Evolutionary conservation across 148 eudicot genomes (phyloP).

Genomic region (Persicaria tinctoria): DNA sequence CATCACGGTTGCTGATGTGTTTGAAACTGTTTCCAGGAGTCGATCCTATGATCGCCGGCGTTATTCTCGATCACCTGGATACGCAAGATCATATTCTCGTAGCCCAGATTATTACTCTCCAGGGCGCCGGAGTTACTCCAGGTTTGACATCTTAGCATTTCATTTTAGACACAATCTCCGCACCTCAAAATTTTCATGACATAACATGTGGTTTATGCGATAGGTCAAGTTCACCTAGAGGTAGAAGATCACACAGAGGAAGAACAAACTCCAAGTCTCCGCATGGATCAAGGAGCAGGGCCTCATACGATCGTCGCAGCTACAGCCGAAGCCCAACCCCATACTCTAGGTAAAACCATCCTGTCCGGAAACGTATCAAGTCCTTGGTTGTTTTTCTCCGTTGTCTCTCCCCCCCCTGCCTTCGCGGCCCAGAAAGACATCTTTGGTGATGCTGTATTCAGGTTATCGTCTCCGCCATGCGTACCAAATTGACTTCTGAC

Average conservation of each 20-base stretch:
- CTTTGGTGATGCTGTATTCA: neutral
- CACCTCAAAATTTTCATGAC: neutral
- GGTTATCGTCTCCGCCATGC: neutral
- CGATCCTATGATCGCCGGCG: constrained; percentile 39
- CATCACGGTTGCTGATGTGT: neutral
- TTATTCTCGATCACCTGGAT: constrained; percentile 43
- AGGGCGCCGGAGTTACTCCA: constrained; percentile 42
- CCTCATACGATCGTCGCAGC: constrained; percentile 24
- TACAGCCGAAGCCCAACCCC: constrained; percentile 26
- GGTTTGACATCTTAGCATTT: constrained; percentile 22
- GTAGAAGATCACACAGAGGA: constrained; percentile 48
- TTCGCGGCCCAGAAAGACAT: neutral
- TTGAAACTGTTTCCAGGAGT: constrained; percentile 25
- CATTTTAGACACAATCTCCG: neutral
- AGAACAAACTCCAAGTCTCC: constrained; percentile 59
- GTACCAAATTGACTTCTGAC: neutral
- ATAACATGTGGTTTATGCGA: constrained; percentile 2
- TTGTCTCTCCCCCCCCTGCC: neutral
- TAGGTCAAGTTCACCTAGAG: constrained; percentile 74
- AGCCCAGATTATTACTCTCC: constrained; percentile 50
- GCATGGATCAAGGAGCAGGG: constrained; percentile 33
- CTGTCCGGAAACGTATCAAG: neutral
- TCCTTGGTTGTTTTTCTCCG: neutral
- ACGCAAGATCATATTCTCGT: constrained; percentile 38
- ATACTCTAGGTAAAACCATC: neutral